Conservation (phyloP, 176 grass and related monocot genomes). For the Oryza officinalis region DNA sequence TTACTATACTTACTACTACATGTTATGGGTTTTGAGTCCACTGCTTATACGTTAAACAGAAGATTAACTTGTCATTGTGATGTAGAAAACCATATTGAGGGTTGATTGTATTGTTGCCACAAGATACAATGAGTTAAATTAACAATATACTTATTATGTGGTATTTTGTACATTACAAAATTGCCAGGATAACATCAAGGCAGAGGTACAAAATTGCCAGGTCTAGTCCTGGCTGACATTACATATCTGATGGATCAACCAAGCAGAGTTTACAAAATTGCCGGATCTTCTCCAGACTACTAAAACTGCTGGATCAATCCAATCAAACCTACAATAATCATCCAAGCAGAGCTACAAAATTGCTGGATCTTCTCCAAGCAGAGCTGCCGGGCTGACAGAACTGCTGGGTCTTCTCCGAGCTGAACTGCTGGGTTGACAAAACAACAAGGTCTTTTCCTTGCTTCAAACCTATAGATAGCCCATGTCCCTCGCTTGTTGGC, state of each 20-base stretch:
- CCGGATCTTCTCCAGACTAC: not conserved
- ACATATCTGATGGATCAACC: not conserved
- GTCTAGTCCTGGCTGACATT: not conserved
- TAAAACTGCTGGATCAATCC: not conserved
- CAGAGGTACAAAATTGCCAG: not conserved
- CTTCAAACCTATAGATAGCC: not conserved
- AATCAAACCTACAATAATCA: not conserved
- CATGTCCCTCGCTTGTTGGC: slow-evolving; percentile 14
- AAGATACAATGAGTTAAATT: not conserved
- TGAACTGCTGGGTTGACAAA: slow-evolving; percentile 8
- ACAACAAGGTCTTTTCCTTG: not conserved
- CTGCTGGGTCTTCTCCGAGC: slow-evolving; percentile 10
- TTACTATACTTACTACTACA: not conserved
- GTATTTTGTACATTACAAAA: slow-evolving; percentile 14
- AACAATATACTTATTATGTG: not conserved
- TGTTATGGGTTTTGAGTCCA: not conserved
- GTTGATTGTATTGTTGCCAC: not conserved
- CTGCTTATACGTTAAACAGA: not conserved
- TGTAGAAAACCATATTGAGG: not conserved
- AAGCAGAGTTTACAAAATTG: not conserved
- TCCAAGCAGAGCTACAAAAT: slow-evolving; percentile 2
- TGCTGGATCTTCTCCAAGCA: not conserved
- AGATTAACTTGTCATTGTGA: not conserved
- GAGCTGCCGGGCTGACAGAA: not conserved
- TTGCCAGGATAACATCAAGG: slow-evolving; percentile 10